A percentile compares a stretch with the other conserved stretches of the same genome.
These are phyloP conservation scores for Alternaria rosae DNA, from an alignment of 2,329 filamentous ascomycete species.

Conservation along the genomic window DNA sequence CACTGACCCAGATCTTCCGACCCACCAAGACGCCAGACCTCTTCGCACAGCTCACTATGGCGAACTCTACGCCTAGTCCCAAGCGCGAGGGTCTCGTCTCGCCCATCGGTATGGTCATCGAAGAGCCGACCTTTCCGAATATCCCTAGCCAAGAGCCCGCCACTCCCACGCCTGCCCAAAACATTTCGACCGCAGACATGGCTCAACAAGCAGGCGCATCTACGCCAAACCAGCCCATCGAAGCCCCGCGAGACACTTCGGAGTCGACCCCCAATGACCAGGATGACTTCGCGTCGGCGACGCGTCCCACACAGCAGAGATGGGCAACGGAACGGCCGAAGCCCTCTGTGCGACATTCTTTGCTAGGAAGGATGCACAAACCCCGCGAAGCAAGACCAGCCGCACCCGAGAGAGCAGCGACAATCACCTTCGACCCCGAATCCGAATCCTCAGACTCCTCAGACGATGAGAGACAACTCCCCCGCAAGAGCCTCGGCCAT, in stretches of 20 bases:
- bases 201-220: not conserved
- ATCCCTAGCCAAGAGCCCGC: constrained; percentile 18
- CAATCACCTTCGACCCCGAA: constrained; percentile 43
- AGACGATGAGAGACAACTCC: constrained; percentile 31
- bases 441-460: constrained; percentile 33
- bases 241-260: not conserved
- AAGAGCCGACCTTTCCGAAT: constrained; percentile 34
- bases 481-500: constrained; percentile 25
- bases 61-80: constrained; percentile 16
- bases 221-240: not conserved
- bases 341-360: constrained; percentile 28
- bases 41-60: constrained; percentile 21
- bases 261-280: not conserved
- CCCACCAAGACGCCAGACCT: not conserved
- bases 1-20: not conserved
- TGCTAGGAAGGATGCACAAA: constrained; percentile 29
- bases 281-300: constrained; percentile 2
- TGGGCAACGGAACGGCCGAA: constrained; percentile 43
- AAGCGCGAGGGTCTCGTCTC: constrained; percentile 15
- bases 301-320: constrained; percentile 35
- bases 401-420: constrained; percentile 28
- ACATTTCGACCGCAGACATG: not conserved
- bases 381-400: constrained; percentile 17
- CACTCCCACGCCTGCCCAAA: not conserved
- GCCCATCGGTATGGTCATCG: constrained; percentile 29